Conservation (phyloP, 2,329 filamentous ascomycete genomes). For the Fusarium anguioides region DNA sequence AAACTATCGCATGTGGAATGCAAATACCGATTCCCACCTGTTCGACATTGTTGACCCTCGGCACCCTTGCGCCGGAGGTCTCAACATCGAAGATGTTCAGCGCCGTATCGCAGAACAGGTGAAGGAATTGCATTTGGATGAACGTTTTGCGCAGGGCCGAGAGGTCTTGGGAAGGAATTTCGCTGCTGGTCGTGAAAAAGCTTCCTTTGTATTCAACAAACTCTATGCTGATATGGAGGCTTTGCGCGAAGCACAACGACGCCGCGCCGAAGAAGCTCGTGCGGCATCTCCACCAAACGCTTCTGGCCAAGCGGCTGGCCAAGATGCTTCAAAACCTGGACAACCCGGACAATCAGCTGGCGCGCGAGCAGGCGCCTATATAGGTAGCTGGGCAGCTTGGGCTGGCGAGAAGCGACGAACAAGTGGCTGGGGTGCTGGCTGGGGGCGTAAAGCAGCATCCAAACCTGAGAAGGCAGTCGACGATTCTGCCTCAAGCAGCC, state of each 20-base stretch:
- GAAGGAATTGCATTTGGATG: constrained; percentile 92
- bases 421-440: constrained; percentile 57
- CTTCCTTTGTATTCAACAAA: constrained; percentile 86
- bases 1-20: constrained; percentile 90
- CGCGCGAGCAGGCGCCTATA: constrained; percentile 70
- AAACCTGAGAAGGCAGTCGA: constrained; percentile 48
- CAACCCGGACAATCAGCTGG: constrained; percentile 62
- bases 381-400: constrained; percentile 77
- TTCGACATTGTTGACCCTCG: constrained; percentile 95
- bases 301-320: constrained; percentile 30
- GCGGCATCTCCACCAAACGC: constrained; percentile 17
- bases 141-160: constrained; percentile 82
- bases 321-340: constrained; percentile 56
- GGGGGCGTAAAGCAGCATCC: constrained; percentile 51
- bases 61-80: constrained; percentile 91
- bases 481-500: constrained; percentile 51
- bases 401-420: constrained; percentile 79
- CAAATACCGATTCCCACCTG: constrained; percentile 82
- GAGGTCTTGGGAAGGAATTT: constrained; percentile 90
- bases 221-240: constrained; percentile 90
- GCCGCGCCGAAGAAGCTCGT: constrained; percentile 55
- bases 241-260: constrained; percentile 59
- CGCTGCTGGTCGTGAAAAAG: constrained; percentile 88
- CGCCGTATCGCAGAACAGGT: constrained; percentile 90
- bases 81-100: constrained; percentile 95